Evolutionary conservation across 345 rosid genomes (phyloP), one percentile per base, ranked within the genome.

Genomic region (Camelina sativa): DNA sequence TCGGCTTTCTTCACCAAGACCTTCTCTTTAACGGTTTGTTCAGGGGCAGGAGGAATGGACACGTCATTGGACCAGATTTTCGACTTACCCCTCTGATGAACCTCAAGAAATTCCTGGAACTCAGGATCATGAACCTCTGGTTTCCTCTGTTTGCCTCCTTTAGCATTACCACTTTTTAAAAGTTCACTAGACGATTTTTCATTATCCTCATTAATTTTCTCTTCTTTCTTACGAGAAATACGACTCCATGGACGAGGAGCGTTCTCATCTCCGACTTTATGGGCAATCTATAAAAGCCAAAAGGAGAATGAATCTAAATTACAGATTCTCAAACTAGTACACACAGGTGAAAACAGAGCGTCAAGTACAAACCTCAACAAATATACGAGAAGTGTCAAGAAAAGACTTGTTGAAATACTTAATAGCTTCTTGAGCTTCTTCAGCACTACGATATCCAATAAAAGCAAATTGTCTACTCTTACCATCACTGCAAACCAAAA

Each of bases 191-290:
- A 70, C 22, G 46, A 55, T 1, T 51, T 74, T 4, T 61, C 69
- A 50, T 34, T 64, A 50, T 62, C 71, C 61, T 81, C 82, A 19
- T 70, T 66, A 44, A 5, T 64, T 56, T 76, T 73, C 48, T 67
- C 82, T 62, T 67, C 76, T 73, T 88, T 90, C 77, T 85, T 84
- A 54, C 60, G 50, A 8, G 96, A 84, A 80, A 87, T 75, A 25
- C 86, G 84, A 90, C 97, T 92, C 97, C 99, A 92, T 0, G 99
- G 96, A 56, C 86, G 86, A 72, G 97, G 97, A 53, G 78, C 76
- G 65, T 79, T 74, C 3, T 79, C 90, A 74, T 90, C 96, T 73
- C 92, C 96, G 50, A 85, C 86, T 79, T 79, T 80, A 41, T 62
- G 83, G 55, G 99, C 99, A 84, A 86, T 63, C 99, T 92, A 69